Base-by-base conservation (phyloP, 352 stramenopile species). In the Phytophthora europaea region DNA sequence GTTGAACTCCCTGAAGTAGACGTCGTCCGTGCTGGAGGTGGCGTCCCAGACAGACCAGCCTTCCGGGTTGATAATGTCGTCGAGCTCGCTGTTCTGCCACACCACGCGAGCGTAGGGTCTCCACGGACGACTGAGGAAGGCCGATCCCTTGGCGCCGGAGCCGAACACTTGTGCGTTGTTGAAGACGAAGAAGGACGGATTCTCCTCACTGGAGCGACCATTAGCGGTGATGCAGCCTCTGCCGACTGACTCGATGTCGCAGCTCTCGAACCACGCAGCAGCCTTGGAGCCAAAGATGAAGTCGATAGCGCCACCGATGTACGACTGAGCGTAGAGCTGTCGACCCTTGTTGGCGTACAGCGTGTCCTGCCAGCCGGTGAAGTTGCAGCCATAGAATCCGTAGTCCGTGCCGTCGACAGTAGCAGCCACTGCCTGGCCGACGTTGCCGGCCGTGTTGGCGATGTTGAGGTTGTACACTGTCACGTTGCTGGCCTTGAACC, bases 391-490 rank as follows among this genome's bases (percentile, higher is more conserved):
- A 31, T 71, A 71, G 26, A 71, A 71, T 13, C 64, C 64, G 33
- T 59, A 53, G 50, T 67, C 57, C 2, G 65, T 62, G 0, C 57
- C 65, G 26, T 72, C 65, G 16, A 72, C 59, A 0, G 57, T 62
- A 20, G 65, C 50, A 36, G 65, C 65, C 23, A 72, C 65, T 7
- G 65, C 65, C 33, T 72, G 65, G 1, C 65, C 65, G 26, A 72
- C 47, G 28, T 72, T 72, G 6, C 65, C 65, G n/a, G 57, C 58
- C 15, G 64, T 65, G 36, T 71, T 73, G 51, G 59, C 66, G 6
- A 73, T 58, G 40, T 73, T 73, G 59, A 73, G 58, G 66, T 73
- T 73, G 66, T 73, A 73, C 40, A 73, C 66, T 18, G 26, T 73
- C 20, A 73, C 66, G 22, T 68, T 68, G 31, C 50, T 73, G 5